These are phyloP conservation scores for Amanita rubescens DNA, from an alignment of 768 basidiomycete species.

Conservation along the genomic window DNA sequence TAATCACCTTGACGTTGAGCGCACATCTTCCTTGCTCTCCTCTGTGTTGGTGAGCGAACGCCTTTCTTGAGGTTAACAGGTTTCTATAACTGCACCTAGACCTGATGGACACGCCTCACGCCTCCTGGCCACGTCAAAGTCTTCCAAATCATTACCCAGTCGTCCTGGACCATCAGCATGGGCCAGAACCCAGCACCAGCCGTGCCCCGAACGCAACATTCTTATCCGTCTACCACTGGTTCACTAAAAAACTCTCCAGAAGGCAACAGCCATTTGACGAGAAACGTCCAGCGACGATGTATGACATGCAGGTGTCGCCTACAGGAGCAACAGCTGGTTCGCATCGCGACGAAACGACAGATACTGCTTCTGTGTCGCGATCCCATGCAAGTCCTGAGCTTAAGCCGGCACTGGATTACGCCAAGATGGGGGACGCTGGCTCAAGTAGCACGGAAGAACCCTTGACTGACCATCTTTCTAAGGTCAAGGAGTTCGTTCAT, in stretches of 20 bases:
- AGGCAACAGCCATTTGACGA: not conserved
- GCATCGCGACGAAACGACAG: not conserved
- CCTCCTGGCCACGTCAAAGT: not conserved
- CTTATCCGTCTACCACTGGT: not conserved
- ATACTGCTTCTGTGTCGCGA: not conserved
- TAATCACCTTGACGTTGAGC: not conserved
- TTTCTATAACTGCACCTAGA: not conserved
- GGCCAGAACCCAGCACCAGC: not conserved
- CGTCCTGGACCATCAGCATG: not conserved
- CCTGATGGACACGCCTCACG: not conserved
- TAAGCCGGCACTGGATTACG: constrained; percentile 37
- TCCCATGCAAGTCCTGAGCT: constrained; percentile 15
- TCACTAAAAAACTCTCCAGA: not conserved
- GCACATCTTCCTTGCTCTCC: not conserved
- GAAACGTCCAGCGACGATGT: not conserved
- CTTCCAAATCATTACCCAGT: not conserved
- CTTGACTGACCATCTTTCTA: constrained; percentile 24
- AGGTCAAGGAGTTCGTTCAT: constrained; percentile 26
- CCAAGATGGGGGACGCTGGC: constrained; percentile 39
- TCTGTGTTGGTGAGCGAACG: not conserved
- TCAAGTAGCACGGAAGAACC: constrained; percentile 29
- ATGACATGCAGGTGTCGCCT: not conserved
- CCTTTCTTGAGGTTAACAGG: not conserved
- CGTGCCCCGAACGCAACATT: not conserved
- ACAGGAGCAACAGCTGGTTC: not conserved